Conservation (phyloP, 345 rosid genomes). For the Eucalyptus virginea region DNA sequence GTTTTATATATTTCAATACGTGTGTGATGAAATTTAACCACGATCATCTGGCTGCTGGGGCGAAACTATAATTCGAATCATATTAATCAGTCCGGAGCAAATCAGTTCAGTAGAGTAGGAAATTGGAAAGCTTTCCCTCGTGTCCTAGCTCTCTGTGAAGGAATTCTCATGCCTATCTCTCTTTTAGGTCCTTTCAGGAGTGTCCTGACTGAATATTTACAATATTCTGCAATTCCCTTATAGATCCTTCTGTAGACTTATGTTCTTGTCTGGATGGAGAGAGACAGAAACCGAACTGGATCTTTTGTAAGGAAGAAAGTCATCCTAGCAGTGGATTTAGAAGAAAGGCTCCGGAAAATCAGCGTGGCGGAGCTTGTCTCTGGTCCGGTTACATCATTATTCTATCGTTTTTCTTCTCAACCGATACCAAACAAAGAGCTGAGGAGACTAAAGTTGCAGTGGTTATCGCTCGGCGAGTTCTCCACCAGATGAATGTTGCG, state of each 20-base stretch:
- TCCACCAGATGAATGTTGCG: not conserved
- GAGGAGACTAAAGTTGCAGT: not conserved
- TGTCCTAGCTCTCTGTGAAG: not conserved
- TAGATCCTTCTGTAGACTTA: not conserved
- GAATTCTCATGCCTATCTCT: not conserved
- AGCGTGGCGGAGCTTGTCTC: not conserved
- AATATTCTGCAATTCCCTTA: not conserved
- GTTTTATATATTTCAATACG: not conserved
- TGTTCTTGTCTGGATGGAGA: not conserved
- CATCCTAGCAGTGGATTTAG: not conserved
- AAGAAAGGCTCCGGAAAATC: not conserved
- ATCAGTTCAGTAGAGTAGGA: not conserved
- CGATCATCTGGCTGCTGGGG: not conserved
- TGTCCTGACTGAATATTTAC: not conserved
- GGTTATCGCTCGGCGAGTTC: not conserved
- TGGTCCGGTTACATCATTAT: not conserved
- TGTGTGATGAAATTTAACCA: not conserved
- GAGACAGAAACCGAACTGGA: not conserved
- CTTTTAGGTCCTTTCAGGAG: not conserved
- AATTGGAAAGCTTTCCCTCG: not conserved
- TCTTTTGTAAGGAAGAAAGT: not conserved
- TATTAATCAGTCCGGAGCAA: not conserved
- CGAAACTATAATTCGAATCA: not conserved
- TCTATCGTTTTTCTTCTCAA: not conserved
- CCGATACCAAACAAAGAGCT: not conserved